Conservation (phyloP, 2,329 filamentous ascomycete species). For the Pseudodiploospora longispora region DNA sequence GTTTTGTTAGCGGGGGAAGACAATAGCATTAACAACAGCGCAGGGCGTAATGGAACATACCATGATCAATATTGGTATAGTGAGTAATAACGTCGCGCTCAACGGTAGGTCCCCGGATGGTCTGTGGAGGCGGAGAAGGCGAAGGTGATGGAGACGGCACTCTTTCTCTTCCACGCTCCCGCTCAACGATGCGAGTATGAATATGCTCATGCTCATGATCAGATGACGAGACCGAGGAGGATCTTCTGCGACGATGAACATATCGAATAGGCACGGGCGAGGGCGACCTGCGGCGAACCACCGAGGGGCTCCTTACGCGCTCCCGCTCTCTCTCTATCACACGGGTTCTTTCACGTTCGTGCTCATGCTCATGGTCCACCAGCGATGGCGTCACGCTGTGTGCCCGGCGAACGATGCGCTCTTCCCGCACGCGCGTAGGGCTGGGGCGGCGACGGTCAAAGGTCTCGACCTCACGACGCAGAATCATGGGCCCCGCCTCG, state of each 20-base stretch:
- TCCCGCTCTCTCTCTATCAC: conserved; percentile 34
- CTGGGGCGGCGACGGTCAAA: conserved; percentile 41
- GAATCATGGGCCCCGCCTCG: conserved; percentile 44
- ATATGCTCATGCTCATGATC: conserved; percentile 37
- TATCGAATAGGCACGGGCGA: conserved; percentile 27
- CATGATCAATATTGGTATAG: conserved; percentile 80
- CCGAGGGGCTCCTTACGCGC: conserved; percentile 30
- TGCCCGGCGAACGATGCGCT: conserved; percentile 34
- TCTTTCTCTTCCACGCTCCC: conserved; percentile 32
- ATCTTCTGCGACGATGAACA: conserved; percentile 28
- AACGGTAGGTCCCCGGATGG: conserved; percentile 69
- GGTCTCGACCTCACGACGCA: conserved; percentile 49
- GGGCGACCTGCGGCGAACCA: conserved; percentile 16
- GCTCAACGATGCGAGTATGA: conserved; percentile 41
- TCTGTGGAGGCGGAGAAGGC: conserved; percentile 51
- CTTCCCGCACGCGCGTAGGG: conserved; percentile 33
- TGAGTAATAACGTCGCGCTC: conserved; percentile 86
- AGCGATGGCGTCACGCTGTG: conserved; percentile 34
- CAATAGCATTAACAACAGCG: not conserved
- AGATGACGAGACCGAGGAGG: conserved; percentile 31
- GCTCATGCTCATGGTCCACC: conserved; percentile 22
- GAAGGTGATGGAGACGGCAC: conserved; percentile 43
- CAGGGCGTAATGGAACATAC: conserved; percentile 37
- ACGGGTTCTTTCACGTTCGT: conserved; percentile 27
- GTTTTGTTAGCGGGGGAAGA: conserved; percentile 3